phyloP scores from a whole-genome alignment of 225 moss, liverwort and hornwort species.

The Antitrichia curtipendula region DNA sequence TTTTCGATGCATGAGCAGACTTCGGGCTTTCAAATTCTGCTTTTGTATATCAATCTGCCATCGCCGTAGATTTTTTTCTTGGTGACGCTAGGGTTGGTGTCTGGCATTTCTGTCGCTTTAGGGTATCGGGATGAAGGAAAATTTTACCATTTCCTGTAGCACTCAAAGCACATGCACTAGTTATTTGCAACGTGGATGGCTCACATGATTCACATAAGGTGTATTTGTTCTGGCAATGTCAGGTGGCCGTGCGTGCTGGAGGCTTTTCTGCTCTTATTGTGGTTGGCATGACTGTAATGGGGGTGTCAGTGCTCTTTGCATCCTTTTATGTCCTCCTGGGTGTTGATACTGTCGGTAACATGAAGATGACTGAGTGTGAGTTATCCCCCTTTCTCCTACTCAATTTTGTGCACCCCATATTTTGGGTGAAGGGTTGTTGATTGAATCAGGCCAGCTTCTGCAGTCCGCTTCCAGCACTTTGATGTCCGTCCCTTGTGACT shows the following conservation, averaged over 20 bases:
- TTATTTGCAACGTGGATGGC: background rate
- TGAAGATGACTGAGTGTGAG: slow-evolving; percentile 92
- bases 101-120: background rate
- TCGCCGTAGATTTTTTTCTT: background rate
- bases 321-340: slow-evolving; percentile 70
- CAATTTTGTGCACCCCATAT: background rate
- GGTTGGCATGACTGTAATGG: slow-evolving; percentile 94
- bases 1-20: background rate
- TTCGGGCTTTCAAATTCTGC: background rate
- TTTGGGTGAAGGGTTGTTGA: background rate
- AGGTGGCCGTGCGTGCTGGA: slow-evolving; percentile 80
- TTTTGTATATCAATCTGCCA: background rate
- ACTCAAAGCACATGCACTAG: background rate
- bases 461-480: background rate
- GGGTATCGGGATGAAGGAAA: background rate
- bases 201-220: background rate
- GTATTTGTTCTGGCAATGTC: background rate
- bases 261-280: slow-evolving; percentile 97
- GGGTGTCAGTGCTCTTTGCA: slow-evolving; percentile 77
- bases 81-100: background rate
- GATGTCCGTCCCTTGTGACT: background rate
- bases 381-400: background rate
- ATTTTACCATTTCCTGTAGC: background rate
- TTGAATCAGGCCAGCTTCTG: background rate
- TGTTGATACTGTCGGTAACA: slow-evolving; percentile 51